A percentile compares a stretch with the other conserved stretches of the same genome.
Conservation (phyloP, 2,329 filamentous ascomycete genomes). For the Venturia carpophila region DNA sequence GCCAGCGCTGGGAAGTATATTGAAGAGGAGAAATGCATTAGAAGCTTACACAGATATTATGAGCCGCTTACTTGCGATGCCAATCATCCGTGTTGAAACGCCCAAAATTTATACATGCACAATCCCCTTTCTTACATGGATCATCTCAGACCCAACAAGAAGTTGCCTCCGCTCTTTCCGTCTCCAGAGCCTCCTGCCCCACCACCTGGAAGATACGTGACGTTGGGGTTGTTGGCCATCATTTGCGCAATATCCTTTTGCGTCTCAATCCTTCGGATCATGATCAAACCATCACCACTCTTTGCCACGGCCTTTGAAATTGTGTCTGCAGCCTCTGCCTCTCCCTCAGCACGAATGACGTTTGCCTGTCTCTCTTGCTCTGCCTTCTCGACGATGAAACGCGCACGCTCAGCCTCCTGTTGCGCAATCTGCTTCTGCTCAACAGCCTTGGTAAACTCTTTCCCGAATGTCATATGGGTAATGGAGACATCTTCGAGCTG, state of each 20-base stretch:
- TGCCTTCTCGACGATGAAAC: constrained; percentile 97
- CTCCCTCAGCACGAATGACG: constrained; percentile 95
- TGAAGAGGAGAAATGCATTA: constrained; percentile 12
- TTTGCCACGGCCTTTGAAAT: constrained; percentile 92
- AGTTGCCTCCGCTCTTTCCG: constrained; percentile 50
- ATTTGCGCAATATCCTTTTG: constrained; percentile 92
- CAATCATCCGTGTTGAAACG: background rate
- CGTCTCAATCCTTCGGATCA: constrained; percentile 96
- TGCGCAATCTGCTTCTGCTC: constrained; percentile 99
- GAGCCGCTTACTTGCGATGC: background rate
- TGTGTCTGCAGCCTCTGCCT: constrained; percentile 92
- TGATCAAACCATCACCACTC: constrained; percentile 83
- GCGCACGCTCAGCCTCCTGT: constrained; percentile 92
- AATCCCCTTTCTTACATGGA: background rate
- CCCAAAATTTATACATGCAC: background rate
- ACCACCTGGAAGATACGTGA: constrained; percentile 83
- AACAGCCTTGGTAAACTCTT: constrained; percentile 96
- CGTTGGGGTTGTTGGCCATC: constrained; percentile 83
- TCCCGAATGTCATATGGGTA: constrained; percentile 99
- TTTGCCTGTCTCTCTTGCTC: constrained; percentile 98
- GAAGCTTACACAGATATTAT: constrained; percentile 8
- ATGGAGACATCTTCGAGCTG: constrained; percentile 97
- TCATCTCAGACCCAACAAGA: constrained; percentile 58
- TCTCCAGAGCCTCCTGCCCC: constrained; percentile 46
- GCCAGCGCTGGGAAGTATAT: background rate